A percentile compares a stretch with the other conserved stretches of the same genome.
These are phyloP conservation scores for Mallotus japonicus DNA, from an alignment of 441 rosid species.

Conservation along the genomic window DNA sequence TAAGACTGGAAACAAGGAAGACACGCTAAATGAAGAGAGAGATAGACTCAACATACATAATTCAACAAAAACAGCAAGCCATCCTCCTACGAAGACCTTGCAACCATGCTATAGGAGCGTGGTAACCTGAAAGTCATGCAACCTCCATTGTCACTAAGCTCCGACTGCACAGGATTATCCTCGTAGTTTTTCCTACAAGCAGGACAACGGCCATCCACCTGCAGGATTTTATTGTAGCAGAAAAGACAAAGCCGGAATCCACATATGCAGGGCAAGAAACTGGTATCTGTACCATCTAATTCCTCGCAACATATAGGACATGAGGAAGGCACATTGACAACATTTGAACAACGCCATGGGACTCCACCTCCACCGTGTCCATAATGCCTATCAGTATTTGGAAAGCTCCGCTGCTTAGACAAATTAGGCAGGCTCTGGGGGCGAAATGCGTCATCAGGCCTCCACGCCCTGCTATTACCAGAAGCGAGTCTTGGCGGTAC, in stretches of 20 bases:
- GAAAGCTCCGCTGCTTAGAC: conserved; percentile 63
- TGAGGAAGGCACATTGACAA: conserved; percentile 46
- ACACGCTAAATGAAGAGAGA: conserved; percentile 35
- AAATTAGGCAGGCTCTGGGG: conserved; percentile 83
- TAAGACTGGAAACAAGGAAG: conserved; percentile 38
- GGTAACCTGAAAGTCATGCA: conserved; percentile 56
- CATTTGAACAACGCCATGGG: conserved; percentile 43
- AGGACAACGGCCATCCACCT: conserved; percentile 86
- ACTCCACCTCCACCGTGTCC: conserved; percentile 41
- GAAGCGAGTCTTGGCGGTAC: conserved; percentile 32
- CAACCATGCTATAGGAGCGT: conserved; percentile 75
- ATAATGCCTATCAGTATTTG: conserved; percentile 34
- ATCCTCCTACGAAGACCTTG: conserved; percentile 65
- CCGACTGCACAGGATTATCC: conserved; percentile 45
- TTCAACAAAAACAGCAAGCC: conserved; percentile 24
- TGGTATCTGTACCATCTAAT: conserved; percentile 77
- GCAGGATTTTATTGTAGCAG: conserved; percentile 89
- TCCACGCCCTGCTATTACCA: conserved; percentile 65
- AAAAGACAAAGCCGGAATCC: conserved; percentile 91
- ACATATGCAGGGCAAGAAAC: conserved; percentile 80
- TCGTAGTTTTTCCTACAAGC: conserved; percentile 85
- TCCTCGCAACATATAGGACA: conserved; percentile 95
- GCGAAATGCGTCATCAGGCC: conserved; percentile 70
- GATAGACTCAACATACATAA: conserved; percentile 38
- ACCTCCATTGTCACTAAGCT: conserved; percentile 54